phyloP scores from a whole-genome alignment of 371 early-diverging fungal species.

The Dipsacomyces acuminosporus region DNA sequence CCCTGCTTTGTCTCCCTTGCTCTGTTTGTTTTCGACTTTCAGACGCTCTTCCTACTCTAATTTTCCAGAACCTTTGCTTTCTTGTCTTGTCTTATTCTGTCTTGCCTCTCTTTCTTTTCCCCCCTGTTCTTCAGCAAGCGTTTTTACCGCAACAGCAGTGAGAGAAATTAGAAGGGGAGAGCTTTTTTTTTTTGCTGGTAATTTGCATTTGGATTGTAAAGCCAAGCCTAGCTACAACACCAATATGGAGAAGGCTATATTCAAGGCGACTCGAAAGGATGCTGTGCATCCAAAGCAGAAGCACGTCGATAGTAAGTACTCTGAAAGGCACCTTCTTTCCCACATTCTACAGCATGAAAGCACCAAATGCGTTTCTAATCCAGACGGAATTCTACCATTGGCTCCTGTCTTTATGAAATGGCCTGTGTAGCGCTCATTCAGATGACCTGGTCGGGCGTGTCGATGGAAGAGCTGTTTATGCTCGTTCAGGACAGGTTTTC shows the following conservation, averaged over 20 bases:
- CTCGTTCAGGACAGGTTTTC: slow-evolving; percentile 55
- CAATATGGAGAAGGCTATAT: slow-evolving; percentile 69
- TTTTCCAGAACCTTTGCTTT: neutral
- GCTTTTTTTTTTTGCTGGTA: too few species aligned
- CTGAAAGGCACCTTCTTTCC: neutral
- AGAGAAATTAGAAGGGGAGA: too few species aligned
- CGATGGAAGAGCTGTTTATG: slow-evolving; percentile 59
- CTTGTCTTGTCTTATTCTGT: neutral
- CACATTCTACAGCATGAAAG: too few species aligned
- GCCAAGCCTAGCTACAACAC: neutral
- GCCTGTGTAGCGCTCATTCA: slow-evolving; percentile 39
- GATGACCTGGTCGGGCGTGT: slow-evolving; percentile 45
- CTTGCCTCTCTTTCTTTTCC: slow-evolving; percentile 10
- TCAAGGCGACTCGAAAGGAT: slow-evolving; percentile 74
- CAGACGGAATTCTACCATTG: too few species aligned
- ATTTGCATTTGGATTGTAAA: too few species aligned
- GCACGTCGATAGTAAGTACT: slow-evolving; percentile 69
- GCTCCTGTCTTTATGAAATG: too few species aligned
- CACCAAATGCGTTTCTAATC: too few species aligned
- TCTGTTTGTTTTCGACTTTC: too few species aligned
- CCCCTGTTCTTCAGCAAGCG: too few species aligned
- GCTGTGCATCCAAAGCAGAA: slow-evolving; percentile 77
- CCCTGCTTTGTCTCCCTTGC: too few species aligned
- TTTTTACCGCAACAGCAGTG: too few species aligned
- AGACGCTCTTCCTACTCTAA: too few species aligned